Conservation (phyloP, 306 rosid genomes). For the Benincasa hispida region DNA sequence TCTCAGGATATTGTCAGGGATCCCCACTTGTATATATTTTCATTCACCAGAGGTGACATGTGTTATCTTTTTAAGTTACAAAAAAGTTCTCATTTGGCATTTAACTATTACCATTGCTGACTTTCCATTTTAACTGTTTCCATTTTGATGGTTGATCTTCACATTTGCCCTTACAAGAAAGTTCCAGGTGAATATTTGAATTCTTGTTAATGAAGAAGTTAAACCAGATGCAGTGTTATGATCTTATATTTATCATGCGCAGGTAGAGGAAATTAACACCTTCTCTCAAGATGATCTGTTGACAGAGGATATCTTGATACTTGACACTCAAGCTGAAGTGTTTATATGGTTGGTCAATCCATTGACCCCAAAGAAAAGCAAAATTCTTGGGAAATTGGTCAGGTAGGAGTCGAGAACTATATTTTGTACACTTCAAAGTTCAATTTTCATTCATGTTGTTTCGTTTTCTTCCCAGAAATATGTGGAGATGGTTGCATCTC, state of each 20-base stretch:
- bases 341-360: conserved; percentile 91
- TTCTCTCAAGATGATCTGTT: conserved; percentile 90
- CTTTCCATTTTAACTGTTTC: conserved; percentile 26
- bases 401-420: conserved; percentile 34
- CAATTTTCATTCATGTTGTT: neutral
- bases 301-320: conserved; percentile 85
- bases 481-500: conserved; percentile 67
- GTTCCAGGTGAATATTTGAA: conserved; percentile 62
- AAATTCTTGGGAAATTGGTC: conserved; percentile 68
- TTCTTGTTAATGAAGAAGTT: neutral
- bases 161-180: conserved; percentile 57
- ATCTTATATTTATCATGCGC: conserved; percentile 17
- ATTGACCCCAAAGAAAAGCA: conserved; percentile 85
- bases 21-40: conserved; percentile 77
- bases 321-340: conserved; percentile 96
- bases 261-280: conserved; percentile 86
- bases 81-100: conserved; percentile 7
- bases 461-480: conserved; percentile 56
- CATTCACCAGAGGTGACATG: conserved; percentile 59
- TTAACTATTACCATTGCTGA: conserved; percentile 10
- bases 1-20: conserved; percentile 59
- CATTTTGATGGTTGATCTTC: conserved; percentile 19
- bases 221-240: conserved; percentile 14
- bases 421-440: conserved; percentile 2
- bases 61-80: neutral